Conservation (phyloP, 2,329 filamentous ascomycete species). For the Biscogniauxia sp. region DNA sequence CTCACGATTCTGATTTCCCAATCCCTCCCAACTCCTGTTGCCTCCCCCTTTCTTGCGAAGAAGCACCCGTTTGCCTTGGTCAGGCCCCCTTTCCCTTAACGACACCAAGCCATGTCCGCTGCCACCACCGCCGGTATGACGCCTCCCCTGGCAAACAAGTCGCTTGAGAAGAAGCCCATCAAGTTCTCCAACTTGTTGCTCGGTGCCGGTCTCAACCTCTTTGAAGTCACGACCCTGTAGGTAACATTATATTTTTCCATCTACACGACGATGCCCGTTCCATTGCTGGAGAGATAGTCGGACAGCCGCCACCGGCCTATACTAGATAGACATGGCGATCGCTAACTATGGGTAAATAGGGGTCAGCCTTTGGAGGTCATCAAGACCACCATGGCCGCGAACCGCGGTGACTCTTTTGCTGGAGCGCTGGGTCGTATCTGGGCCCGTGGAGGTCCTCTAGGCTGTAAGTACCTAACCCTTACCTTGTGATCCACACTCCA, state of each 20-base stretch:
- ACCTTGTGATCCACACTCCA: conserved; percentile 5
- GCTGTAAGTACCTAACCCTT: conserved; percentile 72
- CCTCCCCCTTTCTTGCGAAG: conserved; percentile 56
- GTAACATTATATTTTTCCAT: not conserved
- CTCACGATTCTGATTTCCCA: not conserved
- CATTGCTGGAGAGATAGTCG: too few relatives aligned
- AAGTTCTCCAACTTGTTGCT: conserved; percentile 99
- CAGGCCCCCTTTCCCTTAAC: conserved; percentile 70
- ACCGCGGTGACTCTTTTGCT: conserved; percentile 83
- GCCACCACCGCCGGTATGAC: conserved; percentile 50
- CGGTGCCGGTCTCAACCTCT: conserved; percentile 91
- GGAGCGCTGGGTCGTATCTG: conserved; percentile 84
- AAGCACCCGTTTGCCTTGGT: conserved; percentile 96
- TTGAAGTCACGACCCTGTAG: conserved; percentile 66
- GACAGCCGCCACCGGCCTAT: too few relatives aligned
- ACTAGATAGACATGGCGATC: not conserved
- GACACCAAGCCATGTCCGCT: conserved; percentile 57
- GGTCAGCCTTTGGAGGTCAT: conserved; percentile 90
- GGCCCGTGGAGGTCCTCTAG: conserved; percentile 87
- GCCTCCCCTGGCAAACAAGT: conserved; percentile 45
- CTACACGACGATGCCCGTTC: not conserved
- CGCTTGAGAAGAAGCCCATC: conserved; percentile 97
- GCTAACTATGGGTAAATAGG: conserved; percentile 27
- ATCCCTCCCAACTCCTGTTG: not conserved
- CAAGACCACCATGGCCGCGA: conserved; percentile 99